Evolutionary conservation across 345 rosid genomes (phyloP).

Genomic region (Eutrema yunnanense): DNA sequence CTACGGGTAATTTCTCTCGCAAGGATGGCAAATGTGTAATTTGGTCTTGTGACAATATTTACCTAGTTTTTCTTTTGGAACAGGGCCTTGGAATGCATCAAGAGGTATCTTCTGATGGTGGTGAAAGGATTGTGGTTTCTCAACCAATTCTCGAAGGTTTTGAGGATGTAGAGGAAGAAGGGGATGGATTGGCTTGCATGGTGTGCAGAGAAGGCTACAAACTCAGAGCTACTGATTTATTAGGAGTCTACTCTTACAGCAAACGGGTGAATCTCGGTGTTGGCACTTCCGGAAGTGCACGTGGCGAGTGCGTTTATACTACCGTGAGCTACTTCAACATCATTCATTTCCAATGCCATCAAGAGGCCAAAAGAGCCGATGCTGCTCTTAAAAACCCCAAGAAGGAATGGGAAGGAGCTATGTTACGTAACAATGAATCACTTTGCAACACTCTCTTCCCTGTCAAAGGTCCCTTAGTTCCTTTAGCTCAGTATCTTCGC

Average conservation of each 20-base stretch:
- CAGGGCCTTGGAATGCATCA: slow-evolving; percentile 91
- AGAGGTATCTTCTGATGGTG: slow-evolving; percentile 86
- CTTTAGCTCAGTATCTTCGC: slow-evolving; percentile 69
- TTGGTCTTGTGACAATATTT: slow-evolving; percentile 20
- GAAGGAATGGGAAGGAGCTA: slow-evolving; percentile 99
- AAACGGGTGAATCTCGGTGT: slow-evolving; percentile 91
- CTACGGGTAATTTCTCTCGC: slow-evolving; percentile 54
- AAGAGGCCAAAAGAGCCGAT: slow-evolving; percentile 99
- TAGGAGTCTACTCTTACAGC: slow-evolving; percentile 88
- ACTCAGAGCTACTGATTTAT: slow-evolving; percentile 82
- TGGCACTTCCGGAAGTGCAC: slow-evolving; percentile 86
- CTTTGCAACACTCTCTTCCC: slow-evolving; percentile 98
- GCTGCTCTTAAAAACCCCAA: slow-evolving; percentile 89
- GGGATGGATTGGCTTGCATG: slow-evolving; percentile 97
- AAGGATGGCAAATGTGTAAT: not conserved
- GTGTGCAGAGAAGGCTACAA: slow-evolving; percentile 98
- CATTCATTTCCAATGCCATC: slow-evolving; percentile 98
- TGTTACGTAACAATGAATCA: slow-evolving; percentile 88
- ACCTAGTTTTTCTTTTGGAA: slow-evolving; percentile 14
- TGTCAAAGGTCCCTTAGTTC: slow-evolving; percentile 81
- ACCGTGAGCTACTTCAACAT: slow-evolving; percentile 94
- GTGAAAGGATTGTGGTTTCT: slow-evolving; percentile 79
- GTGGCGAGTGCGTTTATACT: slow-evolving; percentile 95
- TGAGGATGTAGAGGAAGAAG: slow-evolving; percentile 95
- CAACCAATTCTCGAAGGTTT: slow-evolving; percentile 86